Evolutionary conservation across 2,329 filamentous ascomycete genomes (phyloP), one percentile per base, ranked within the genome.

Genomic region (Fusarium denticulatum): DNA sequence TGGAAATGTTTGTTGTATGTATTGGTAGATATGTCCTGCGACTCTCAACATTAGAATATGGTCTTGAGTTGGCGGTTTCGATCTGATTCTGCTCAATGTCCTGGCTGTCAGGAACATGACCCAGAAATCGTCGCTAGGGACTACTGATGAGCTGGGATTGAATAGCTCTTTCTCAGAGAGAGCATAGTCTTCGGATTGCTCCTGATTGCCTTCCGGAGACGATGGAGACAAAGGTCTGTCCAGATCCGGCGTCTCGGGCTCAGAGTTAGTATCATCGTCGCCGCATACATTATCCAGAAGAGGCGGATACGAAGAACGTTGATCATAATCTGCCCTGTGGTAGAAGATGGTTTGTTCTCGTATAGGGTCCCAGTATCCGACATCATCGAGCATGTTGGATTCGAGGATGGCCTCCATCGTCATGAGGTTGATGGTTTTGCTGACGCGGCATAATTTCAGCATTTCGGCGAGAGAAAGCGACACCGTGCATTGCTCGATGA

Each of bases 321-420:
- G 40, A 5, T 37, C 34, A 14, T 34, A 9, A 2, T 53, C 36
- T 15, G 18, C 12, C 12, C 10, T 39, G 6, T 37, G 39, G n/a
- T 47, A 42, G 13, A 36, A 60, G 1, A 55, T 30, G 14, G n/a
- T 47, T 1, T 28, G 10, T 10, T 40, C 6, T 4, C 53, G 64
- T 1, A 67, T 6, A 2, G 63, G 62, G 3, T 67, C 64, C 39
- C 63, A 61, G 15, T 47, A 67, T 18, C 57, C 63, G 1, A 39
- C 63, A 10, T 53, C 3, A 4, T 28, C 5, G 14, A 67, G 0
- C 6, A 67, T 67, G 7, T 39, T 14, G 0, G 53, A 61, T 20
- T 61, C 46, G 4, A 37, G 34, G 11, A 68, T 37, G 3, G 43
- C 63, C 3, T 67, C 55, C 13, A 68, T 43, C 1, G 34, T 28